A percentile compares a stretch with the other conserved stretches of the same genome.
Evolutionary conservation across 2,329 filamentous ascomycete species (phyloP).

Genomic region (Trichoderma atrobrunneum): DNA sequence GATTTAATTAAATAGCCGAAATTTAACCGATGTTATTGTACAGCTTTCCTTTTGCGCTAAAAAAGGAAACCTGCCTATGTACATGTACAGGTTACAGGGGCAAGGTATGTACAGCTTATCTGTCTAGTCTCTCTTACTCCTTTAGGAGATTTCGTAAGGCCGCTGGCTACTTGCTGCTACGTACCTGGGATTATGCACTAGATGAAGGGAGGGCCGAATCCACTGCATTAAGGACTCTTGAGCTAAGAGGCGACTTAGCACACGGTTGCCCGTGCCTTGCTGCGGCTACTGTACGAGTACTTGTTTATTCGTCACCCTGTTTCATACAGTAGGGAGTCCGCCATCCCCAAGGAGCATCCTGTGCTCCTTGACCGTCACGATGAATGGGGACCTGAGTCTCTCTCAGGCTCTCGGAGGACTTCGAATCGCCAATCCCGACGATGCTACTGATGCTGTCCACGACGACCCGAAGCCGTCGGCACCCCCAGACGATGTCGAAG

Average conservation of each 20-base stretch:
- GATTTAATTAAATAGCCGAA: too few relatives aligned
- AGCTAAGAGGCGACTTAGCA: slow-evolving; percentile 13
- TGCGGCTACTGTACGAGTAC: slow-evolving; percentile 1
- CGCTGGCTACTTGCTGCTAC: neutral
- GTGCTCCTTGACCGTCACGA: slow-evolving; percentile 42
- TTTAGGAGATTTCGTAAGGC: neutral
- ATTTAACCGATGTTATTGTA: too few relatives aligned
- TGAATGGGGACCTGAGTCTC: slow-evolving; percentile 91
- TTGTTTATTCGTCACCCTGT: slow-evolving; percentile 20
- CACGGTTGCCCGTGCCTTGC: slow-evolving; percentile 6
- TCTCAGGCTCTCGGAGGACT: slow-evolving; percentile 90
- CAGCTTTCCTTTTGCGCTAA: too few relatives aligned
- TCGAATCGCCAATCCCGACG: slow-evolving; percentile 94
- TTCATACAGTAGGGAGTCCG: slow-evolving; percentile 15
- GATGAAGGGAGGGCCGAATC: slow-evolving; percentile 5
- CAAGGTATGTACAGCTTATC: too few relatives aligned
- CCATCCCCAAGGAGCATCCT: slow-evolving; percentile 18
- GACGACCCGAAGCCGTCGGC: slow-evolving; percentile 24
- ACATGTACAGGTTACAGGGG: too few relatives aligned
- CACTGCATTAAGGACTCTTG: slow-evolving; percentile 1
- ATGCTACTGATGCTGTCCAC: slow-evolving; percentile 48
- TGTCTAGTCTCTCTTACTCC: too few relatives aligned
- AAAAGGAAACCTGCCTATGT: too few relatives aligned
- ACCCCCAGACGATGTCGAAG: slow-evolving; percentile 18
- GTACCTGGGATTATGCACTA: slow-evolving; percentile 7